Evolutionary conservation across 2,329 filamentous ascomycete genomes (phyloP).

Genomic region (Pseudogymnoascus destructans): DNA sequence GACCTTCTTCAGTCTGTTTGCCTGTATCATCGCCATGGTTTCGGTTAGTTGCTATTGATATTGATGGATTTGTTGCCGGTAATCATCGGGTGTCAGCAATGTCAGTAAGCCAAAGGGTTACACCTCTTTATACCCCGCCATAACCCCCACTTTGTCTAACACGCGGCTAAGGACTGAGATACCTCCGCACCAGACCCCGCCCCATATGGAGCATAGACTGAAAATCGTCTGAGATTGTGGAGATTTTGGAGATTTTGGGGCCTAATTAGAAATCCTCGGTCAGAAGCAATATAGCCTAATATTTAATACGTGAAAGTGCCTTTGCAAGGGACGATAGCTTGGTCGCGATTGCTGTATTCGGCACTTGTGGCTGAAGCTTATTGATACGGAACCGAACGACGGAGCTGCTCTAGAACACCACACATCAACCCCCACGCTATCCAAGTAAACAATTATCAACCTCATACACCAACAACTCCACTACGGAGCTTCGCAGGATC

Average conservation of each 20-base stretch:
- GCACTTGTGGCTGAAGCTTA: neutral
- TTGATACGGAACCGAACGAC: neutral
- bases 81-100: neutral
- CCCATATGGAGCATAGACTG: neutral
- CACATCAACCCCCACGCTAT: neutral
- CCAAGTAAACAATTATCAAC: neutral
- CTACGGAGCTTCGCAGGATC: neutral
- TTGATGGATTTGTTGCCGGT: neutral
- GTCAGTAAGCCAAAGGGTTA: neutral
- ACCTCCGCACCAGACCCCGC: slow-evolving; percentile 5
- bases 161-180: neutral
- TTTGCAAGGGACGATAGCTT: neutral
- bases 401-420: neutral
- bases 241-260: neutral
- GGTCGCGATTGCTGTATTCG: neutral
- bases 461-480: neutral
- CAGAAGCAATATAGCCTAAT: neutral
- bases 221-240: neutral
- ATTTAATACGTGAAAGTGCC: neutral
- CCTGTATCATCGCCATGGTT: slow-evolving; percentile 28
- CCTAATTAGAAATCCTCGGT: neutral
- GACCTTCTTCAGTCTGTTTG: slow-evolving; percentile 37
- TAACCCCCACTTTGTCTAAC: slow-evolving; percentile 3
- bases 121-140: slow-evolving; percentile 7
- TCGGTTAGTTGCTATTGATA: neutral